Base-by-base conservation (phyloP, 2,329 filamentous ascomycete genomes). In the Colletotrichum kahawae region DNA sequence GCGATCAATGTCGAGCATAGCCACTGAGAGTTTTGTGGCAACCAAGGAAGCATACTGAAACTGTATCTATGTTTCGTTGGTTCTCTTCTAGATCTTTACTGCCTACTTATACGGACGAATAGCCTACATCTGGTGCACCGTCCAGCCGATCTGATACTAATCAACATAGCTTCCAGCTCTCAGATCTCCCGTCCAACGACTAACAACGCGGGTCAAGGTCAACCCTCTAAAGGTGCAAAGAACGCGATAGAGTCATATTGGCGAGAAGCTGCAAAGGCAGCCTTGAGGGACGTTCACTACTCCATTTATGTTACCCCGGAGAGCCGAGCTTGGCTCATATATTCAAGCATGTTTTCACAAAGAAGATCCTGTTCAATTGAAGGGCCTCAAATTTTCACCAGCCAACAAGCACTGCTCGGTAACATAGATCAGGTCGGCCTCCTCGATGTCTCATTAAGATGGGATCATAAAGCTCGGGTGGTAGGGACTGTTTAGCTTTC, bases 51-150 rank as follows among this genome's bases (percentile, higher is more conserved):
- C 38, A n/a, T 48, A 3, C 38, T 7, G 9, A 48, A 0, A 18
- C 38, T 18, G 5, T 0, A n/a, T 4, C 38, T 12, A n/a, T 48
- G 9, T 48, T 12, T 12, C 0, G 4, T 48, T 1, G 18, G 38
- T 4, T 12, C 38, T 48, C 3, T 1, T 0, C 18, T 48, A 3
- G 0, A 5, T 0, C 10, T 48, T n/a, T 48, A 2, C 10, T n/a
- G 9, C 5, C 2, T 12, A 1, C 38, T 21, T 51, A 21, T 51
- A 51, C n/a, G 0, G 5, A 0, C 43, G 43, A 51, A 21, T 12
- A n/a, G 38, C 38, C 38, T 48, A 18, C 18, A 0, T 4, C 18
- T 0, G 38, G n/a, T 48, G 36, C 18, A 48, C 9, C 0, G 38
- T 48, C 9, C 1, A 21, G 38, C 38, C 18, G 18, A 1, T 48